A percentile compares a stretch with the other conserved stretches of the same genome.
These are phyloP conservation scores for Suillus alpinus DNA, from an alignment of 768 basidiomycete genomes.

Conservation along the genomic window DNA sequence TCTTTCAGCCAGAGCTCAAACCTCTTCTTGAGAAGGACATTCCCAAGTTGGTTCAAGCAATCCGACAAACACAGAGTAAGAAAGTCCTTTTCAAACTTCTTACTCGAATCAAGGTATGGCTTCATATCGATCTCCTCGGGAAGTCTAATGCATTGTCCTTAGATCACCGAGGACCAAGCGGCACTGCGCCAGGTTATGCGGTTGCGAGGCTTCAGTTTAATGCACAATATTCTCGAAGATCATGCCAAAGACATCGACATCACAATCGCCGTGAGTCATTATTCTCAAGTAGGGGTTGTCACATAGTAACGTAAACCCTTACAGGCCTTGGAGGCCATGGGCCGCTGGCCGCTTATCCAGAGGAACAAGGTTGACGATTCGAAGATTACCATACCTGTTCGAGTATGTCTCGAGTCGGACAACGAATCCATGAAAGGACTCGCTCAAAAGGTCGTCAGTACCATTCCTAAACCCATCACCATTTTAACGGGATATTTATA, in stretches of 20 bases:
- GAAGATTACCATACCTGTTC: slow-evolving; percentile 65
- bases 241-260: slow-evolving; percentile 68
- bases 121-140: neutral
- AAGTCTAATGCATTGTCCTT: neutral
- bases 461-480: neutral
- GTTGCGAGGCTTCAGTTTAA: slow-evolving; percentile 87
- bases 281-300: neutral
- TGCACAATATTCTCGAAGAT: slow-evolving; percentile 86
- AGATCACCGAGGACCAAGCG: slow-evolving; percentile 84
- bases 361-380: slow-evolving; percentile 92
- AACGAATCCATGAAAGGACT: slow-evolving; percentile 54
- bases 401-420: slow-evolving; percentile 48
- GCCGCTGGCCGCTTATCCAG: slow-evolving; percentile 76
- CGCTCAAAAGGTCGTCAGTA: slow-evolving; percentile 56
- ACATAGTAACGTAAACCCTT: neutral
- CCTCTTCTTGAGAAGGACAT: slow-evolving; percentile 77
- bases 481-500: slow-evolving; percentile 25
- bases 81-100: slow-evolving; percentile 82
- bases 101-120: slow-evolving; percentile 74
- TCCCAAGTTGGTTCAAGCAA: slow-evolving; percentile 87
- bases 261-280: slow-evolving; percentile 55
- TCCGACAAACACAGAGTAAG: slow-evolving; percentile 82
- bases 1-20: slow-evolving; percentile 66
- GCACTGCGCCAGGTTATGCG: slow-evolving; percentile 85
- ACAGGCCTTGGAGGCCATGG: slow-evolving; percentile 66